Conservation (phyloP, 257 asterid species). For the Solanum dulcamara region DNA sequence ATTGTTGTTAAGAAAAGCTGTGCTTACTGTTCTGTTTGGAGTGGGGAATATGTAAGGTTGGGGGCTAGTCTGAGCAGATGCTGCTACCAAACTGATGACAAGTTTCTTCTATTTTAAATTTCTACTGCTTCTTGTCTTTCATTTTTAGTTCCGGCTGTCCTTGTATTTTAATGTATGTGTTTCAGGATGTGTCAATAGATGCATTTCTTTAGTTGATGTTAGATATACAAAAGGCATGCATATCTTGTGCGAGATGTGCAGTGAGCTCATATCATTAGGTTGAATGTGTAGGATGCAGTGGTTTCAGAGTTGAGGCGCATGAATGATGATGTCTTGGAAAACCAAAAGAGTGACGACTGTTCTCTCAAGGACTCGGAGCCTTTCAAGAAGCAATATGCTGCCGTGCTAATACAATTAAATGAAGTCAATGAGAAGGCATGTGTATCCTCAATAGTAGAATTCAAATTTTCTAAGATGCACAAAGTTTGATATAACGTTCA, state of each 20-base stretch:
- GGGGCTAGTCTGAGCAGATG: background rate
- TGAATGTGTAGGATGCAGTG: constrained; percentile 60
- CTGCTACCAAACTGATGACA: background rate
- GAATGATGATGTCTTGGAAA: constrained; percentile 64
- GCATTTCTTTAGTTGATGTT: background rate
- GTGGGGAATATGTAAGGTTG: background rate
- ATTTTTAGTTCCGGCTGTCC: background rate
- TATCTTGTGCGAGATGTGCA: background rate
- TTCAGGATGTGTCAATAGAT: background rate
- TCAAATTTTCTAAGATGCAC: background rate
- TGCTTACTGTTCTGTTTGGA: background rate
- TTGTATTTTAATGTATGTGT: background rate
- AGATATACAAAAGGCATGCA: background rate
- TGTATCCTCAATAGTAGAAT: constrained; percentile 1
- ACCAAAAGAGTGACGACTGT: constrained; percentile 30
- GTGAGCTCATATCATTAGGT: constrained; percentile 18
- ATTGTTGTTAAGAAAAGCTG: background rate
- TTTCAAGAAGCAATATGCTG: constrained; percentile 79
- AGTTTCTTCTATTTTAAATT: background rate
- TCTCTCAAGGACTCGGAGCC: constrained; percentile 65
- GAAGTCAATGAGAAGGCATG: constrained; percentile 76
- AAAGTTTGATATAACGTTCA: background rate
- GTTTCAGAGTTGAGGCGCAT: constrained; percentile 66
- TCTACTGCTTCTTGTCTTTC: background rate
- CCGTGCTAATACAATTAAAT: constrained; percentile 52